Evolutionary conservation across 2,329 filamentous ascomycete genomes (phyloP).

Genomic region (Colletotrichum tamarilloi): DNA sequence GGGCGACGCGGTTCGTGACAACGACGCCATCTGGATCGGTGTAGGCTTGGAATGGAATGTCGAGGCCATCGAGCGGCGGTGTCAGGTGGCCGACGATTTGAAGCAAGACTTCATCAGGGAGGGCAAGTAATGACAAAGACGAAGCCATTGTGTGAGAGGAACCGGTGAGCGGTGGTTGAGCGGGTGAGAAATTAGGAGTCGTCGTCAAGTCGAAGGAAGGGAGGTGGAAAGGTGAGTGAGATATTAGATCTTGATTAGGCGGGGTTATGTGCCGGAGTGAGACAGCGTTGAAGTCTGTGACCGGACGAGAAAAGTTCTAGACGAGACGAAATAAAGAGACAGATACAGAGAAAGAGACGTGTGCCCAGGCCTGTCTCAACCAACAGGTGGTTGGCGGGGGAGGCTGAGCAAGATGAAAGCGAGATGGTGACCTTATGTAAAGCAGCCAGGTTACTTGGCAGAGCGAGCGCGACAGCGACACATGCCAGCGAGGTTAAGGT

Average conservation of each 20-base stretch:
- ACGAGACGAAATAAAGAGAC: background rate
- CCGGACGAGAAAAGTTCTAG: background rate
- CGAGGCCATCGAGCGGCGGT: conserved; percentile 32
- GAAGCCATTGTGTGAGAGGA: conserved; percentile 2
- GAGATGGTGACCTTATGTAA: conserved; percentile 16
- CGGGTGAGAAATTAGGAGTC: background rate
- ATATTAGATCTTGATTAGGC: conserved; percentile 29
- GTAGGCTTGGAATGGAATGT: conserved; percentile 31
- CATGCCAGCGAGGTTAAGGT: background rate
- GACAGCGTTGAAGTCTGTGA: background rate
- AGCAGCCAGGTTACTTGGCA: background rate
- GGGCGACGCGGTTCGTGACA: conserved; percentile 30
- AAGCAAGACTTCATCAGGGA: conserved; percentile 32
- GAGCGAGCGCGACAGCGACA: conserved; percentile 9
- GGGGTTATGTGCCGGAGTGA: conserved; percentile 11
- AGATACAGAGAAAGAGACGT: background rate
- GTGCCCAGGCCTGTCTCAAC: conserved; percentile 13
- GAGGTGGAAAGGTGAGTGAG: background rate
- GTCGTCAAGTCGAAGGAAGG: background rate
- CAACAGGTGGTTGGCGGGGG: conserved; percentile 8
- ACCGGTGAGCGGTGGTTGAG: background rate
- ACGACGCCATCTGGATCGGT: conserved; percentile 33
- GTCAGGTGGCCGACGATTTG: conserved; percentile 33
- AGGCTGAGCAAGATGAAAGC: conserved; percentile 1
- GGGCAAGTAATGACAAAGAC: conserved; percentile 14